Conservation (phyloP, 1,139 yeast genomes). For the Candida glucosophila region DNA sequence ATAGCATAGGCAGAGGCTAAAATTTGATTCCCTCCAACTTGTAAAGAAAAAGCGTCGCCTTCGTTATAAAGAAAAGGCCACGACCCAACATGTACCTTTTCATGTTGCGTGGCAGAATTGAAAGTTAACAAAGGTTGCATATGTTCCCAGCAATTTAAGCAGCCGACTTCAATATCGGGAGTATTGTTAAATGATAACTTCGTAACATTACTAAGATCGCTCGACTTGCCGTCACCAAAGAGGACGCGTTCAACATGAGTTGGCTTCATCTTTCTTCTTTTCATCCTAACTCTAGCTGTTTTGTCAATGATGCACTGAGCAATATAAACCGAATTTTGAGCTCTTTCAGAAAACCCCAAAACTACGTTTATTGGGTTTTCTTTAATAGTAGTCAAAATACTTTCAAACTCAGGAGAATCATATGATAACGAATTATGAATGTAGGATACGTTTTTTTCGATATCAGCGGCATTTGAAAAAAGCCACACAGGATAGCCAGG, state of each 20-base stretch:
- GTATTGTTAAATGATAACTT: slow-evolving; percentile 2
- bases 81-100: slow-evolving; percentile 6
- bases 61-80: too few species aligned
- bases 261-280: slow-evolving; percentile 4
- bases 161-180: slow-evolving; percentile 1
- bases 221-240: slow-evolving; percentile 3
- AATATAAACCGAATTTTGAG: slow-evolving; percentile 1
- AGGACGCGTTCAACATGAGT: slow-evolving; percentile 3
- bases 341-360: slow-evolving; percentile 3
- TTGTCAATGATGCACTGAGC: slow-evolving; percentile 3
- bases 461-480: slow-evolving; percentile 4
- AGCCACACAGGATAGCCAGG: slow-evolving; percentile 10
- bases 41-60: too few species aligned
- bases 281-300: slow-evolving; percentile 2
- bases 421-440: slow-evolving; percentile 5
- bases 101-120: slow-evolving; percentile 5
- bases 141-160: slow-evolving; percentile 4
- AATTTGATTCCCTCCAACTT: background rate
- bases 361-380: slow-evolving; percentile 2
- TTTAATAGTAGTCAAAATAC: slow-evolving; percentile 6
- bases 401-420: slow-evolving; percentile 4
- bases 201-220: slow-evolving; percentile 1
- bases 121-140: slow-evolving; percentile 4
- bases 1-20: background rate
- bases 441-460: slow-evolving; percentile 3